Base-by-base conservation (phyloP, 768 basidiomycete species). In the Dentipellis fragilis region DNA sequence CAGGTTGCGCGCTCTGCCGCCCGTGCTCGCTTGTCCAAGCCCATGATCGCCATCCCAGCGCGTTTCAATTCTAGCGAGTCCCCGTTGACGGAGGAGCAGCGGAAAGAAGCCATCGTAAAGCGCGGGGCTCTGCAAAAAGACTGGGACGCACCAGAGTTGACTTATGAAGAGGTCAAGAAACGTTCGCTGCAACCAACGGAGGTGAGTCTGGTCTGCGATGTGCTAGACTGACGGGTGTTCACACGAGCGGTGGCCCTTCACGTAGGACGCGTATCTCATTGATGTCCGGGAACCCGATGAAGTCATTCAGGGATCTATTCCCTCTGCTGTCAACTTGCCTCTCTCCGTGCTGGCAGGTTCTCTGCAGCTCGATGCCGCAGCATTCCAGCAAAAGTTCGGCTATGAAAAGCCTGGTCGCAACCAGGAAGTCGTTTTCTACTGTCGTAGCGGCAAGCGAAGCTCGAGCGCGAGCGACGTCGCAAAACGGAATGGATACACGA, bases 121-220 rank as follows among this genome's bases (percentile, higher is more conserved):
- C 67, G 69, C 34, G 66, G 74, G 52, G 66, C 69, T 22, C 55
- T 74, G 19, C 83, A 81, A 64, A 73, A 78, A 59, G 88, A 91
- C 61, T 95, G 93, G 93, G 82, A 80, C 61, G 78, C 83, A 14
- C 81, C 79, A 42, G 72, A 82, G 21, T 70, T 96, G 52, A 74
- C 77, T 0, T 97, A 95, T 66, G 86, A 87, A 36, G 81, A 91
- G 59, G 71, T 98, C 35, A 87, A 95, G 64, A 84, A 85, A 2
- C 81, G 78, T 60, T 92, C 91, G 0, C 69, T 83, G 62, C 84
- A 80, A 62, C 95, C 95, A 3, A 80, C 82, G 54, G 68, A 76
- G 2, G 89, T 89, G 62, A 39, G 69, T 63, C 10, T 45, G 9
- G 3, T 29, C 36, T 54, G 45, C 11, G 29, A 29, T 29, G n/a